Evolutionary conservation across 305 asterid genomes (phyloP), one percentile per base, ranked within the genome.

Genomic region (Fraxinus floribunda): DNA sequence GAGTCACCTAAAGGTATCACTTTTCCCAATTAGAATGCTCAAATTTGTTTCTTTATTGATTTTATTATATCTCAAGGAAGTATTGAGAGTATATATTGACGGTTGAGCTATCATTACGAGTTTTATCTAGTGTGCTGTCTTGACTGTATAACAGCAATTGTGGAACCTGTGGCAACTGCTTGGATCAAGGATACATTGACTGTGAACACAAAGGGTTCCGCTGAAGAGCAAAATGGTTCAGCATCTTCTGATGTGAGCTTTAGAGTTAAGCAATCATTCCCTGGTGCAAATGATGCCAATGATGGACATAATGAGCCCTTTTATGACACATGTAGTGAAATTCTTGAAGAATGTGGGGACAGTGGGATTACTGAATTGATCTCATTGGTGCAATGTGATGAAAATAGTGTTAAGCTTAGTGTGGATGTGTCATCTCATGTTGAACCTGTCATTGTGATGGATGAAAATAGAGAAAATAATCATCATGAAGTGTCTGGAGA

Each of bases 1-100:
- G 83, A 82, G 84, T 38, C 91, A 46, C 81, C 88, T 80, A 72
- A 81, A 86, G 95, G 99, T 92, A 83, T 76, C 77, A 9, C 9
- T 81, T 87, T 76, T 38, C 62, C 78, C 44, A 29, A 82, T 60
- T 77, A 39, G 20, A 22, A 66, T 41, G 46, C 52, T 55, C 35
- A 7, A 22, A 7, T 66, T 75, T 13, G 73, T 77, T 57, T 38
- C 30, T 76, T 80, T 22, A 55, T 80, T 32, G 71, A 62, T 81
- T 32, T 52, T 49, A 22, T 64, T 64, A 62, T 78, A 13, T 39
- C 71, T 35, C 49, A 57, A 41, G 41, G 13, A 13, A 24, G 36
- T 57, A 20, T 60, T 80, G 66, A 70, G 75, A 46, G 16, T 24
- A 22, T 66, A 7, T 55, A 66, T 13, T 44, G 55, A 70, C 57